A percentile compares a stretch with the other conserved stretches of the same genome.
Conservation (phyloP, 257 asterid genomes). For the Fraxinus quadrangulata region DNA sequence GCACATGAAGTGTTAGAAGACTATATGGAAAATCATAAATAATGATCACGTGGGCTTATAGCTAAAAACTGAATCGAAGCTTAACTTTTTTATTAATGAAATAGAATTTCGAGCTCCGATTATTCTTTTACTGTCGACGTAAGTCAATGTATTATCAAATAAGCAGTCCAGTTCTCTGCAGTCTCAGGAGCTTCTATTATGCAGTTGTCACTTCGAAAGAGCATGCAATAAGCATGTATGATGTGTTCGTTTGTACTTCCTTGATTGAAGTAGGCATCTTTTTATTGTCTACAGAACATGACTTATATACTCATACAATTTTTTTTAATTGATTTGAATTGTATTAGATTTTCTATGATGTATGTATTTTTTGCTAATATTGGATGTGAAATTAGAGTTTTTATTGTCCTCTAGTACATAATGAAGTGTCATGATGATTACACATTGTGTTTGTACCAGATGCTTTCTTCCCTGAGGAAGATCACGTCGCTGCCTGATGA, state of each 20-base stretch:
- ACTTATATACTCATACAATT: background rate
- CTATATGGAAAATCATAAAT: background rate
- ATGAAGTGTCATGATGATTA: constrained; percentile 6
- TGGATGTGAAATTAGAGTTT: background rate
- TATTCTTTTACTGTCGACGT: background rate
- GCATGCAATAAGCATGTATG: background rate
- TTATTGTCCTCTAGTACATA: background rate
- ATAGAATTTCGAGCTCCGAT: background rate
- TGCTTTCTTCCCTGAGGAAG: constrained; percentile 77
- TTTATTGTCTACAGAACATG: background rate
- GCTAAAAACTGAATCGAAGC: background rate
- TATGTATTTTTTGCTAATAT: background rate
- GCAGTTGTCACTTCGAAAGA: background rate
- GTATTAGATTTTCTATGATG: background rate
- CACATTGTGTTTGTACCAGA: constrained; percentile 48
- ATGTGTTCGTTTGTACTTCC: background rate
- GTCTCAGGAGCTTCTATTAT: background rate
- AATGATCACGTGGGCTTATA: background rate
- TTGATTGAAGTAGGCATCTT: background rate
- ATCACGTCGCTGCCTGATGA: constrained; percentile 77
- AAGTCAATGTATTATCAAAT: background rate
- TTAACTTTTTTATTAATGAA: background rate
- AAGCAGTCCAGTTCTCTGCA: background rate
- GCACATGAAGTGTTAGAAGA: background rate
- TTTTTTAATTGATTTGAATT: background rate